phyloP scores from a whole-genome alignment of 257 asterid genomes.

The Leonotis leonurus region DNA sequence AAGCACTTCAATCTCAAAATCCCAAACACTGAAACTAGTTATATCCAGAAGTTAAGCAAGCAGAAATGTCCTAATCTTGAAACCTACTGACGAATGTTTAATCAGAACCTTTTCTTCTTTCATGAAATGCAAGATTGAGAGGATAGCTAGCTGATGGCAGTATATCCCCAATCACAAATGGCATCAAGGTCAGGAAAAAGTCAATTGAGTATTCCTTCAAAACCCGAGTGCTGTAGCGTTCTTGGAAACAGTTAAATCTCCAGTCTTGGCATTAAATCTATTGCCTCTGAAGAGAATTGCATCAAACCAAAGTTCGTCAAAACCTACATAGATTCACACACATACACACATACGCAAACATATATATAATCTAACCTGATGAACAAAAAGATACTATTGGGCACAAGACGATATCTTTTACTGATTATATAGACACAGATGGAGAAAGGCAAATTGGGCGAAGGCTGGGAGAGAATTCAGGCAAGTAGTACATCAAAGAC shows the following conservation, averaged over 20 bases:
- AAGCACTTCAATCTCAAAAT: conserved; percentile 12
- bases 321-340: background rate
- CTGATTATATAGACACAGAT: background rate
- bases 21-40: conserved; percentile 11
- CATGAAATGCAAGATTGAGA: conserved; percentile 2
- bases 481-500: conserved; percentile 19
- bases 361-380: background rate
- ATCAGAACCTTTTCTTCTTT: conserved; percentile 24
- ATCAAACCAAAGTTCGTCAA: conserved; percentile 16
- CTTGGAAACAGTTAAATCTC: conserved; percentile 22
- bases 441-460: conserved; percentile 19
- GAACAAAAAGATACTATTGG: background rate
- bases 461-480: conserved; percentile 32
- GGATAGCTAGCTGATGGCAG: conserved; percentile 4
- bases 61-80: conserved; percentile 17
- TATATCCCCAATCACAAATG: conserved; percentile 24
- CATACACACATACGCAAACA: no score
- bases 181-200: conserved; percentile 24
- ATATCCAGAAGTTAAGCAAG: conserved; percentile 2
- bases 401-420: background rate
- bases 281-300: conserved; percentile 28
- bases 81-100: background rate
- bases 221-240: conserved; percentile 15
- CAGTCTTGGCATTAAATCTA: conserved; percentile 23
- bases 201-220: conserved; percentile 20